Evolutionary conservation across 768 basidiomycete genomes (phyloP), one percentile per base, ranked within the genome.

Genomic region (Boletus bicolor): DNA sequence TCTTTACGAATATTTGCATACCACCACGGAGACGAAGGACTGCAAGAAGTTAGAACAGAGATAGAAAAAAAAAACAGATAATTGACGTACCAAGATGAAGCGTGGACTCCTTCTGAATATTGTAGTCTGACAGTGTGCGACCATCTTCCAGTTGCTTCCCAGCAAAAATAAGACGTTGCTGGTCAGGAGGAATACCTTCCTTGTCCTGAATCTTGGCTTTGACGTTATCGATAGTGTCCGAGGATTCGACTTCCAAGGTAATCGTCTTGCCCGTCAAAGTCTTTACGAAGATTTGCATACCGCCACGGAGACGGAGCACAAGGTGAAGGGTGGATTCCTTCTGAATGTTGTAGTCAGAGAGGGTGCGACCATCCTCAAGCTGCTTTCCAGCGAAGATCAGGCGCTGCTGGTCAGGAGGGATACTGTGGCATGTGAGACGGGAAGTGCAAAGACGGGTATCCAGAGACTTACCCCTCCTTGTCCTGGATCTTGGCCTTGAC

Each of bases 361-460:
- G 79, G 4, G 90, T 96, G 47, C 93, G 86, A 4, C 94, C 94
- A 66, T 97, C 94, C 72, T 96, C 93, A 28, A 97, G 83, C 71
- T 95, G 93, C 76, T 96, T 95, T 57, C 93, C 93, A 44, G 93
- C 93, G 60, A 95, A 96, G 77, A 96, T 96, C n/a, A 96, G 76
- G 59, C 94, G 92, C 69, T 95, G 92, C 64, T 93, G 93, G 74
- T 93, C 91, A 26, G 92, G 93, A 21, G 88, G 87, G 55, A 90
- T 90, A 14, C 84, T 66, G n/a, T 1, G 5, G 1, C 3, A 15
- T 4, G 32, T 66, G 24, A 66, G 61, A 55, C 3, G 2, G 3
- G 15, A 5, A 10, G 3, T 17, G 5, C 7, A 2, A 2, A 15
- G 9, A 15, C 1, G 21, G 3, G 26, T 3, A 0, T 10, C 3